Evolutionary conservation across 2,329 filamentous ascomycete genomes (phyloP).

Genomic region (Helminthosporium solani): DNA sequence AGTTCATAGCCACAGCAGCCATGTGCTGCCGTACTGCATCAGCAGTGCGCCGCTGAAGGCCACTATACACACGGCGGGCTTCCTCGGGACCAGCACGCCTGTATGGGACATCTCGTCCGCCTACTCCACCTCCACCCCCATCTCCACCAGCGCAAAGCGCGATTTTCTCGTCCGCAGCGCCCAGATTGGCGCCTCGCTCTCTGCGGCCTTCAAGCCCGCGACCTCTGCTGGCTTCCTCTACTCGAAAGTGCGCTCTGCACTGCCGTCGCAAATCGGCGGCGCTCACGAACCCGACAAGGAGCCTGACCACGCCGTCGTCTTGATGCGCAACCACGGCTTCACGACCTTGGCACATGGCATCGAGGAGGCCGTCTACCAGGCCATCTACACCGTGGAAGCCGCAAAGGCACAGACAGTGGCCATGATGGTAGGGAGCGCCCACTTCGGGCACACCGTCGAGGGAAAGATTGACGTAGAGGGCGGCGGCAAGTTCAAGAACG

Average conservation of each 20-base stretch:
- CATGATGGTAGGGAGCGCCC: conserved; percentile 34
- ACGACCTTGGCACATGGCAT: conserved; percentile 45
- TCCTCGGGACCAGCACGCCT: conserved; percentile 40
- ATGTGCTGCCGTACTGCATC: conserved; percentile 47
- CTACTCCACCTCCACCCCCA: conserved; percentile 31
- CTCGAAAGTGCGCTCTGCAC: conserved; percentile 39
- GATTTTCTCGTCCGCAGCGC: conserved; percentile 38
- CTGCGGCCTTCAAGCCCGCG: conserved; percentile 39
- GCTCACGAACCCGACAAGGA: conserved; percentile 31
- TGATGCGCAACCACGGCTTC: conserved; percentile 51
- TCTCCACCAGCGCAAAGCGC: conserved; percentile 31
- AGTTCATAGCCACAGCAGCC: conserved; percentile 46
- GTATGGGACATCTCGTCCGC: conserved; percentile 38
- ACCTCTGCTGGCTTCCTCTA: conserved; percentile 42
- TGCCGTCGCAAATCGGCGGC: conserved; percentile 37
- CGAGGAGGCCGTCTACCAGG: conserved; percentile 49
- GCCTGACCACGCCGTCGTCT: conserved; percentile 39
- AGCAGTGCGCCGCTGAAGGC: conserved; percentile 43
- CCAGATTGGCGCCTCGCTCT: conserved; percentile 37
- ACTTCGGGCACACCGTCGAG: conserved; percentile 40
- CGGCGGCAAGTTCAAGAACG: conserved; percentile 44
- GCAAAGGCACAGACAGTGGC: conserved; percentile 46
- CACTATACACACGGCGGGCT: conserved; percentile 47
- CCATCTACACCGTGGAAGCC: conserved; percentile 45
- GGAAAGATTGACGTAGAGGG: conserved; percentile 43